phyloP scores from a whole-genome alignment of 73 alveolate genomes.

The Tetrahymena thermophila region DNA sequence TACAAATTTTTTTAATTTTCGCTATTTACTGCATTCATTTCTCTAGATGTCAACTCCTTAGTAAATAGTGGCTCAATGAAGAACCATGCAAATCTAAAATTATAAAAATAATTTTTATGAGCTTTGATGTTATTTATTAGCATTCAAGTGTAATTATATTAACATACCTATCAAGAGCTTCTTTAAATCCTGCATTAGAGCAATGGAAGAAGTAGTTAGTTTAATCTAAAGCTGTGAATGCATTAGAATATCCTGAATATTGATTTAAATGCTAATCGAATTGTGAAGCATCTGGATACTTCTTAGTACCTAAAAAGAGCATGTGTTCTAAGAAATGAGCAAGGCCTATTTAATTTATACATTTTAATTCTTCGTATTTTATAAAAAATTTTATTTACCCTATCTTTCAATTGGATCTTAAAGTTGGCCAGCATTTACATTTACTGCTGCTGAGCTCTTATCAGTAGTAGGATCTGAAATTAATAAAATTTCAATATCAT shows the following conservation, averaged over 20 bases:
- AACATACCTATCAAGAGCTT: constrained; percentile 58
- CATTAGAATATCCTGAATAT: constrained; percentile 90
- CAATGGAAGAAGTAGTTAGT: constrained; percentile 63
- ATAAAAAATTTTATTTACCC: constrained; percentile 11
- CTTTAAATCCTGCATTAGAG: constrained; percentile 63
- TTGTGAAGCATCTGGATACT: constrained; percentile 77
- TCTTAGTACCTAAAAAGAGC: constrained; percentile 90
- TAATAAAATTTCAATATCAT: not conserved
- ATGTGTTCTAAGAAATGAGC: constrained; percentile 97
- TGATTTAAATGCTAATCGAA: constrained; percentile 64
- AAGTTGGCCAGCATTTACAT: constrained; percentile 55
- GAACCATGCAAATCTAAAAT: constrained; percentile 73
- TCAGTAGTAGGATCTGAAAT: constrained; percentile 22
- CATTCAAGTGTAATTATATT: too few species aligned
- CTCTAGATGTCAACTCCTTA: constrained; percentile 71
- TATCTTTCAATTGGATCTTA: constrained; percentile 48
- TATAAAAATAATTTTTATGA: too few species aligned
- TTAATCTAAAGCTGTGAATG: constrained; percentile 65
- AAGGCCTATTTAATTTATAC: constrained; percentile 42
- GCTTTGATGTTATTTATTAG: too few species aligned
- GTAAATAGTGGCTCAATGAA: constrained; percentile 61
- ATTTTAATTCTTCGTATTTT: too few species aligned
- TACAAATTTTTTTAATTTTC: constrained; percentile 45
- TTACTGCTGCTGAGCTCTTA: constrained; percentile 49
- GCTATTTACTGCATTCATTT: constrained; percentile 91